These are phyloP conservation scores for Novakomyces olei DNA, from an alignment of 805 yeast species.

Conservation along the genomic window DNA sequence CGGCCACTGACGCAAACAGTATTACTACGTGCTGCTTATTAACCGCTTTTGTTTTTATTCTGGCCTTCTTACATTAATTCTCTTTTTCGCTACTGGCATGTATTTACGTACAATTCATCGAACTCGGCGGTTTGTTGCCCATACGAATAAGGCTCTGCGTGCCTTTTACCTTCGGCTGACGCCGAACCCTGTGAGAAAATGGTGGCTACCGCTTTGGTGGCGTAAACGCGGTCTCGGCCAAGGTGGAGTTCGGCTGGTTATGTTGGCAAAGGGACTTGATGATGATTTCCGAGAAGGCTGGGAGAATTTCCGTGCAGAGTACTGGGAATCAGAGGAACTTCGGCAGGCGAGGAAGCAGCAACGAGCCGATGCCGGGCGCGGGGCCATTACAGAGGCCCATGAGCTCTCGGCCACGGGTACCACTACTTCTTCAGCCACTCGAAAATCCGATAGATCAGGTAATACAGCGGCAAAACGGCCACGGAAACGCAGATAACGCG, in stretches of 20 bases:
- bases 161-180: slow-evolving; percentile 1
- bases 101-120: neutral
- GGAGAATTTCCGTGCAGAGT: slow-evolving; percentile 1
- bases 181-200: neutral
- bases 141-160: slow-evolving; percentile 1
- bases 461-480: too few species aligned
- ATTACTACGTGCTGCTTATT: too few species aligned
- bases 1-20: too few species aligned
- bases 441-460: too few species aligned
- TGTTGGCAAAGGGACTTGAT: slow-evolving; percentile 1
- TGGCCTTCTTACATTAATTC: slow-evolving; percentile 1
- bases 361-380: too few species aligned
- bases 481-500: too few species aligned
- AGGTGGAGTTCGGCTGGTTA: neutral
- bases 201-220: neutral
- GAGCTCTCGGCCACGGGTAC: too few species aligned
- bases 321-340: neutral
- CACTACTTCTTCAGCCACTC: too few species aligned
- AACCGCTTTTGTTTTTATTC: neutral
- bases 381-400: too few species aligned
- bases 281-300: neutral
- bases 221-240: neutral
- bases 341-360: slow-evolving; percentile 1
- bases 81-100: slow-evolving; percentile 1
- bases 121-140: neutral